Evolutionary conservation across 169 alveolate species (phyloP).

Genomic region (Plasmodium gaboni): DNA sequence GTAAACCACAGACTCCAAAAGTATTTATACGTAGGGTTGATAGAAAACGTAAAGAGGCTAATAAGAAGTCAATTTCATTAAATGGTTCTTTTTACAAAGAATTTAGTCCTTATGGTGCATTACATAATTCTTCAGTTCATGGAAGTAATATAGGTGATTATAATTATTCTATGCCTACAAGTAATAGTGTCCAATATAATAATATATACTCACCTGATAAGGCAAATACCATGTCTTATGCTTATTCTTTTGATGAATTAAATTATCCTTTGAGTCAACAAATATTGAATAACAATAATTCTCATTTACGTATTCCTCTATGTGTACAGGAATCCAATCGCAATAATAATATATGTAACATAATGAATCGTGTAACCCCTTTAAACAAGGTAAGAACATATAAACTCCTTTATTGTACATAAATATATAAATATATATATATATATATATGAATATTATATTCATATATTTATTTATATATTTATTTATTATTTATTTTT

Average conservation of each 20-base stretch:
- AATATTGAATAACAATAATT: conserved; percentile 10
- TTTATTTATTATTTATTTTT: neutral
- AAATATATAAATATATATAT: too few relatives aligned
- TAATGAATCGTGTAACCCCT: conserved; percentile 12
- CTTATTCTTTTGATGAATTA: conserved; percentile 20
- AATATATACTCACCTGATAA: conserved; percentile 19
- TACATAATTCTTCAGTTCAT: conserved; percentile 40
- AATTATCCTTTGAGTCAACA: conserved; percentile 44
- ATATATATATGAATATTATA: too few relatives aligned
- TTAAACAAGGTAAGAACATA: conserved; percentile 15
- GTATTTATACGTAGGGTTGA: conserved; percentile 70
- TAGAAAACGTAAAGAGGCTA: conserved; percentile 38
- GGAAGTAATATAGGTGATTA: conserved; percentile 33
- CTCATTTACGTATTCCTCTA: conserved; percentile 31
- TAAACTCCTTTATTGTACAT: too few relatives aligned
- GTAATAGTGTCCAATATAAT: conserved; percentile 7
- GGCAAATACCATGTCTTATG: conserved; percentile 19
- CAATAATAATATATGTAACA: conserved; percentile 1
- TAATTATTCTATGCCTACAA: conserved; percentile 26
- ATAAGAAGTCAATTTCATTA: conserved; percentile 24
- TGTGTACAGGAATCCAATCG: conserved; percentile 29
- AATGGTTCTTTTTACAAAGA: conserved; percentile 34
- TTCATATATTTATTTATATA: neutral
- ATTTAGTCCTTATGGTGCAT: conserved; percentile 17
- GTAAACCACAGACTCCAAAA: conserved; percentile 29